Conservation (phyloP, 805 yeast genomes). For the Metschnikowia proteae region DNA sequence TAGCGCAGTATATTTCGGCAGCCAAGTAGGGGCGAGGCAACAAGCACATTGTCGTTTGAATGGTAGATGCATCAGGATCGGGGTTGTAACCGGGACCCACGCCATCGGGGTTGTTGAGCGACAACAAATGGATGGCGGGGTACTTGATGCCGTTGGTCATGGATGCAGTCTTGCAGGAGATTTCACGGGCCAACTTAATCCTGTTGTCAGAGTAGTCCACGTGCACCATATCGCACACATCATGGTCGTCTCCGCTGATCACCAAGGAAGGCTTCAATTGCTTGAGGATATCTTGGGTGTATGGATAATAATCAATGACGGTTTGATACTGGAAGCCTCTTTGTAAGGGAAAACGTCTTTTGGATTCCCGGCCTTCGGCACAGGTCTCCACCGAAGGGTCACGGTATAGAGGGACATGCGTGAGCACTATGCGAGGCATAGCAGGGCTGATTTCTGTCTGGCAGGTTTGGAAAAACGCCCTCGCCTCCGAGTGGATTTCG, state of each 20-base stretch:
- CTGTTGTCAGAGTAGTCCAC: slow-evolving; percentile 22
- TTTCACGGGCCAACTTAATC: slow-evolving; percentile 52
- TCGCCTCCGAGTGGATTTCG: slow-evolving; percentile 47
- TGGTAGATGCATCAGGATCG: slow-evolving; percentile 16
- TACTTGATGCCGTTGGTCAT: slow-evolving; percentile 86
- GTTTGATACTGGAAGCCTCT: slow-evolving; percentile 88
- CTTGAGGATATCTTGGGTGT: slow-evolving; percentile 56
- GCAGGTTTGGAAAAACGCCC: slow-evolving; percentile 45
- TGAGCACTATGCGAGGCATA: slow-evolving; percentile 62
- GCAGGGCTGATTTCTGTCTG: slow-evolving; percentile 23
- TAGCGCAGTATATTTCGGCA: slow-evolving; percentile 15
- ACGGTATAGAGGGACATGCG: slow-evolving; percentile 87
- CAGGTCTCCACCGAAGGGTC: slow-evolving; percentile 60
- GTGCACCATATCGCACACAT: slow-evolving; percentile 80
- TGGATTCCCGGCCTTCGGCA: slow-evolving; percentile 74
- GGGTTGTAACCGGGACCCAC: neutral
- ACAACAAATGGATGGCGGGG: slow-evolving; percentile 84
- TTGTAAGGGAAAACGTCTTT: slow-evolving; percentile 58
- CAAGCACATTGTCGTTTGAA: slow-evolving; percentile 49
- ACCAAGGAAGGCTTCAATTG: slow-evolving; percentile 61
- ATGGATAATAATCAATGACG: slow-evolving; percentile 55
- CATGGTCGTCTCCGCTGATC: slow-evolving; percentile 96
- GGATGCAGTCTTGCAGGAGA: slow-evolving; percentile 83
- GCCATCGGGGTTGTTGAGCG: slow-evolving; percentile 51
- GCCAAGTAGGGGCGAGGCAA: slow-evolving; percentile 51